Conservation (phyloP, 306 rosid genomes). For the Mucuna pruriens region DNA sequence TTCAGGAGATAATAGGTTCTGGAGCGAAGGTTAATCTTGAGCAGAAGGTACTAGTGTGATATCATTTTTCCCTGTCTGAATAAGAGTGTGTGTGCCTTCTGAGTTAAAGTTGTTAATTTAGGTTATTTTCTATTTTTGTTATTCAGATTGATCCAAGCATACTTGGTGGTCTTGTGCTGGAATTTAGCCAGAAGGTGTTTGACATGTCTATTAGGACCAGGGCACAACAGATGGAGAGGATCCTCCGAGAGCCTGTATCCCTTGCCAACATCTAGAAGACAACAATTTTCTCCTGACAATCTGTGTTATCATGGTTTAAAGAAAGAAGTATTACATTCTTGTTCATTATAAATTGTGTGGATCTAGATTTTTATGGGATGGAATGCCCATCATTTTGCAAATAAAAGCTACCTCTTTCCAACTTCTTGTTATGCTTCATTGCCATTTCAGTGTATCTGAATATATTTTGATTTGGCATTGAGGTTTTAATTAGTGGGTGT, state of each 20-base stretch:
- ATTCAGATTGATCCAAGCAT: conserved; percentile 87
- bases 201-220: conserved; percentile 91
- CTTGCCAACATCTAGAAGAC: conserved; percentile 56
- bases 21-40: conserved; percentile 79
- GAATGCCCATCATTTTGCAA: conserved; percentile 67
- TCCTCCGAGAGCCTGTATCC: conserved; percentile 71
- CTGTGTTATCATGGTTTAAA: conserved; percentile 34
- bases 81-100: not conserved
- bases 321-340: conserved; percentile 33
- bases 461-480: conserved; percentile 25
- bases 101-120: not conserved
- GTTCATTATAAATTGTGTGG: conserved; percentile 47
- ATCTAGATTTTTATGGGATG: conserved; percentile 48
- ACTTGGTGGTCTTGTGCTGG: conserved; percentile 87
- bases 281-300: conserved; percentile 34
- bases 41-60: conserved; percentile 66
- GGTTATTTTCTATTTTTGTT: not conserved
- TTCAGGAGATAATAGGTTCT: conserved; percentile 77
- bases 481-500: conserved; percentile 9
- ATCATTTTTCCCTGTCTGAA: not conserved
- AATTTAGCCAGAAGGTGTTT: conserved; percentile 77
- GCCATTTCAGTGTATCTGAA: conserved; percentile 3
- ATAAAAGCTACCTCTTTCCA: conserved; percentile 60
- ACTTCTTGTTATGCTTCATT: conserved; percentile 30
- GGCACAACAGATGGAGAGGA: conserved; percentile 94